phyloP scores from a whole-genome alignment of 768 basidiomycete species.

The Artomyces pyxidatus region DNA sequence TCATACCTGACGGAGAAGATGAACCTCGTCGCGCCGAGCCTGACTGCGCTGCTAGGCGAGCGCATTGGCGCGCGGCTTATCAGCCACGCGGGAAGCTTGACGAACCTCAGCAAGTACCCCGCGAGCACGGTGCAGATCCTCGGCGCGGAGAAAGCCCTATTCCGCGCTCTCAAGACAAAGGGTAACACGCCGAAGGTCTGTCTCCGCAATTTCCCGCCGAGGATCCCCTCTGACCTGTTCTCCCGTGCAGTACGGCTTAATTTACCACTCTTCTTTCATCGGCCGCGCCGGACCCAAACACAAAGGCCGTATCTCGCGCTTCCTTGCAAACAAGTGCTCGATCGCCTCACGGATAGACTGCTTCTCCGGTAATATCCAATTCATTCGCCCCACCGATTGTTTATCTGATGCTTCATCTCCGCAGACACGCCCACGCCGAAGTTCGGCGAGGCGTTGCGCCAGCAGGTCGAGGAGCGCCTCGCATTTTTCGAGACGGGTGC shows the following conservation, averaged over 20 bases:
- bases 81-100: slow-evolving; percentile 93
- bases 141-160: slow-evolving; percentile 96
- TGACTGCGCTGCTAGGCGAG: slow-evolving; percentile 87
- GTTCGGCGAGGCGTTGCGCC: slow-evolving; percentile 89
- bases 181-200: slow-evolving; percentile 94
- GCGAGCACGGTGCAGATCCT: slow-evolving; percentile 97
- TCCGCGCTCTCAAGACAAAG: slow-evolving; percentile 96
- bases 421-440: slow-evolving; percentile 82
- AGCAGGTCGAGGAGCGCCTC: slow-evolving; percentile 93
- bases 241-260: slow-evolving; percentile 74
- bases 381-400: neutral
- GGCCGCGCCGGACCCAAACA: slow-evolving; percentile 89
- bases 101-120: slow-evolving; percentile 96
- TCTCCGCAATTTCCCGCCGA: neutral
- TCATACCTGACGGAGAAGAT: slow-evolving; percentile 92
- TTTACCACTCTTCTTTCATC: slow-evolving; percentile 96
- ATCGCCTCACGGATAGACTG: slow-evolving; percentile 97
- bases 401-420: neutral
- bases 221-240: neutral
- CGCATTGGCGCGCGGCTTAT: slow-evolving; percentile 88
- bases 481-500: slow-evolving; percentile 90
- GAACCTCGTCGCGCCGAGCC: slow-evolving; percentile 91
- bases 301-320: slow-evolving; percentile 98
- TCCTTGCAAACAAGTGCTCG: slow-evolving; percentile 97
- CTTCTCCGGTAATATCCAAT: slow-evolving; percentile 56